Evolutionary conservation across 83 land plant genomes (phyloP).

Genomic region (Picea engelmannii): DNA sequence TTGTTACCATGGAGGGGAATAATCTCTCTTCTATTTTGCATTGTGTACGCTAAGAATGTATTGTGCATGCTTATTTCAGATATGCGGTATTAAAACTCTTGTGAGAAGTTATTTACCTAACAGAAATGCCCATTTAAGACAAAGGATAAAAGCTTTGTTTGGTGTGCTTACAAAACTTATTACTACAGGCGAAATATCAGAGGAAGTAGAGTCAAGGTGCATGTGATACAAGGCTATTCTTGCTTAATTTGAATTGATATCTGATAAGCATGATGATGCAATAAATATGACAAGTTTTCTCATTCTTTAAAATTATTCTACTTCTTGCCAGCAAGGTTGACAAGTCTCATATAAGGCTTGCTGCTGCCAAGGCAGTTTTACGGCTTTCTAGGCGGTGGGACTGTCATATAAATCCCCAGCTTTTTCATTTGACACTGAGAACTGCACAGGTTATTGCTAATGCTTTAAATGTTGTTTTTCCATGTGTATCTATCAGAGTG

Average conservation of each 20-base stretch:
- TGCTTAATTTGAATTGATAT: not conserved
- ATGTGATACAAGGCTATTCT: not conserved
- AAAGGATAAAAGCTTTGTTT: conserved; percentile 51
- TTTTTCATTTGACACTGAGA: conserved; percentile 56
- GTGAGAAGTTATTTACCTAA: conserved; percentile 75
- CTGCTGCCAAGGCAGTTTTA: conserved; percentile 72
- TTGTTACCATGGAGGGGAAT: not conserved
- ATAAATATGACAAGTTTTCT: not conserved
- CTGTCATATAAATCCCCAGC: conserved; percentile 45
- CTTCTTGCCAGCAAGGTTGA: conserved; percentile 60
- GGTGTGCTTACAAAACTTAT: conserved; percentile 51
- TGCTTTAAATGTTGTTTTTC: not conserved
- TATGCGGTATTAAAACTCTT: conserved; percentile 64
- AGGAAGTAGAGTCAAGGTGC: conserved; percentile 67
- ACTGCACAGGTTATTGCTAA: conserved; percentile 49
- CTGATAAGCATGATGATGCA: not conserved
- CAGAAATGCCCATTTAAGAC: conserved; percentile 63
- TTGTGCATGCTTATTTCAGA: conserved; percentile 26
- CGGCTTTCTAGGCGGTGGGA: conserved; percentile 74
- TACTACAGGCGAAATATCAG: conserved; percentile 54
- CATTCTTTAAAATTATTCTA: not conserved
- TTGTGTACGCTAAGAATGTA: not conserved
- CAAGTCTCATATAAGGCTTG: conserved; percentile 71
- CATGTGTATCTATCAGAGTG: not conserved
- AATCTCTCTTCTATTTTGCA: not conserved